phyloP scores from a whole-genome alignment of 331 rosid species.

The Malus hybrid region DNA sequence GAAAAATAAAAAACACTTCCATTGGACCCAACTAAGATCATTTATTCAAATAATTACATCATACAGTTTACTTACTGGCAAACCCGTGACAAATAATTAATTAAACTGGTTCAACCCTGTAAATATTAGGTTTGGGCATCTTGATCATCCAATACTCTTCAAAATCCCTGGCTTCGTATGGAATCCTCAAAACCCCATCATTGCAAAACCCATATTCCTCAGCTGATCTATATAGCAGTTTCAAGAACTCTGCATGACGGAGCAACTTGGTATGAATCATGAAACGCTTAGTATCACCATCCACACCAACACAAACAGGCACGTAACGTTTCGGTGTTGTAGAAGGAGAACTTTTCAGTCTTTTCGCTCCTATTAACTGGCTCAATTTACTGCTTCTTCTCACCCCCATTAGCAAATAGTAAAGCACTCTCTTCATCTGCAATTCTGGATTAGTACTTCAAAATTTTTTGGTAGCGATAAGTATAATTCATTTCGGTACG shows the following conservation, averaged over 20 bases:
- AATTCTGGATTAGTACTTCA: background rate
- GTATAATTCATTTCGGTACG: background rate
- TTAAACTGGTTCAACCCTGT: constrained; percentile 8
- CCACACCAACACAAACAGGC: constrained; percentile 43
- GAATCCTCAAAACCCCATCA: constrained; percentile 45
- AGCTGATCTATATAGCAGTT: constrained; percentile 25
- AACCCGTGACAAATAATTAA: background rate
- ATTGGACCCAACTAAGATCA: too few relatives aligned
- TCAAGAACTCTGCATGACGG: constrained; percentile 31
- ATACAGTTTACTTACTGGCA: too few relatives aligned
- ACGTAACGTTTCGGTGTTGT: constrained; percentile 31
- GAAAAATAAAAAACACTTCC: too few relatives aligned
- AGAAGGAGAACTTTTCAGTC: constrained; percentile 8
- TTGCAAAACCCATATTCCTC: constrained; percentile 39
- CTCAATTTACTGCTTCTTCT: constrained; percentile 18
- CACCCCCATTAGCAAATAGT: constrained; percentile 27
- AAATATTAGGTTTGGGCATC: constrained; percentile 18
- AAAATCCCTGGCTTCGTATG: constrained; percentile 34
- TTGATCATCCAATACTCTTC: constrained; percentile 34
- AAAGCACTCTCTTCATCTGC: background rate
- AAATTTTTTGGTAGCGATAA: background rate
- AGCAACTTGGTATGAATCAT: constrained; percentile 26
- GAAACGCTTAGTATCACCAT: constrained; percentile 16
- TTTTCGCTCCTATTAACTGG: constrained; percentile 8
- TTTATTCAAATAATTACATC: too few relatives aligned